Evolutionary conservation across 768 basidiomycete genomes (phyloP), one percentile per base, ranked within the genome.

Genomic region (Lyophyllum shimeji): DNA sequence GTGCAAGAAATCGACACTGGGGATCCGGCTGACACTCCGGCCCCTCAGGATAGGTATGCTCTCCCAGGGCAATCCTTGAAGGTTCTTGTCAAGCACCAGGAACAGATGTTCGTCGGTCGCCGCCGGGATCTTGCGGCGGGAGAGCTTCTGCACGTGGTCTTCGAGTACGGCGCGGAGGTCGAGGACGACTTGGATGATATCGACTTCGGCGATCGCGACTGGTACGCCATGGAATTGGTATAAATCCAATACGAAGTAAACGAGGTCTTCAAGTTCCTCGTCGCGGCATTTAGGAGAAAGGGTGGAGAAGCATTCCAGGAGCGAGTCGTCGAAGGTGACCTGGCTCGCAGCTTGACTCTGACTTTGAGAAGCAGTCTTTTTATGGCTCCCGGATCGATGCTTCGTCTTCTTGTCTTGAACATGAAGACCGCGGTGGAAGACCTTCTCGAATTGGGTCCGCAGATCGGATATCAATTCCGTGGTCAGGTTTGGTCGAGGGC

Each of bases 61-160:
- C 71, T 98, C 97, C 96, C 96, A 98, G 1, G 97, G 95, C 53
- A 98, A 78, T 0, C 85, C 84, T 65, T 95, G 92, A 11, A 95
- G 74, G 56, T 90, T 86, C 71, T 91, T 92, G 71, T 98, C 97
- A 47, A 98, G 78, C 18, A 96, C 82, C 57, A 98, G 76, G 74
- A 98, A 96, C 33, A 86, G 70, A 65, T 98, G 96, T 40, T 84
- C 78, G 63, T 90, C 88, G 5, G 73, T 61, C 20, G 63, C 58
- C 42, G 33, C 63, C 62, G 73, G 57, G 61, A 58, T 59, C 42
- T 60, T 65, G 59, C 45, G 56, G 59, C 61, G 63, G 27, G 55
- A 46, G 58, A 62, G 56, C 63, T 71, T 79, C 21, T 73, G 71
- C 2, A 78, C 73, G 60, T 90, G 83, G 54, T 94, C 93, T 63